A percentile compares a stretch with the other conserved stretches of the same genome.
Evolutionary conservation across 257 asterid species (phyloP).

Genomic region (Ballota nigra): DNA sequence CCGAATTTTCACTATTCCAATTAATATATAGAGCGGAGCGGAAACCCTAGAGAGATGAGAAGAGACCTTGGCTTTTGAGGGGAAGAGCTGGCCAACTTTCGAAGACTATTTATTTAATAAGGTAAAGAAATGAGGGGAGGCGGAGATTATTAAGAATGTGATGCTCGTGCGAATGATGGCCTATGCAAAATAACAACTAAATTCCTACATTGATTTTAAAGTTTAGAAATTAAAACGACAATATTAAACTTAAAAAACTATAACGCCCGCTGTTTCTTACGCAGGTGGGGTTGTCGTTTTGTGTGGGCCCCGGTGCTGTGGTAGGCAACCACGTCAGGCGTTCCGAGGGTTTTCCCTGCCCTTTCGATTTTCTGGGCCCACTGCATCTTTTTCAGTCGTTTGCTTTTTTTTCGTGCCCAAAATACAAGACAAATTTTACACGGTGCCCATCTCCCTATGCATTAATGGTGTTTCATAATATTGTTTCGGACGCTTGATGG

Average conservation of each 20-base stretch:
- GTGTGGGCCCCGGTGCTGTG: conserved; percentile 15
- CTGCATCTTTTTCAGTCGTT: conserved; percentile 7
- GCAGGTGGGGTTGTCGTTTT: conserved; percentile 27
- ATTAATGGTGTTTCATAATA: no score
- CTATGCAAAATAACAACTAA: conserved; percentile 16
- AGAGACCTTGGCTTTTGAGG: conserved; percentile 35
- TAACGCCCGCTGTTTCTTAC: conserved; percentile 20
- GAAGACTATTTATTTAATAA: conserved; percentile 18
- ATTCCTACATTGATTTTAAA: conserved; percentile 16
- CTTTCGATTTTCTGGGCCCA: conserved; percentile 22
- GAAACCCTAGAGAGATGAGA: conserved; percentile 31
- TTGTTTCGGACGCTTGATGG: no score
- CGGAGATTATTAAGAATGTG: conserved; percentile 45
- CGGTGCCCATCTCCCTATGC: not conserved
- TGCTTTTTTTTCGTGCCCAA: conserved; percentile 18
- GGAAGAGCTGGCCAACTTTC: conserved; percentile 28
- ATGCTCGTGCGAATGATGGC: conserved; percentile 17
- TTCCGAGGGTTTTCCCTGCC: not conserved
- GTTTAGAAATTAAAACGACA: conserved; percentile 9
- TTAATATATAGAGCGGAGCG: not conserved
- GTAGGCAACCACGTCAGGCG: conserved; percentile 36
- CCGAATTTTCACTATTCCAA: not conserved
- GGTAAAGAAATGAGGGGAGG: conserved; percentile 1
- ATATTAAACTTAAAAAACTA: not conserved
- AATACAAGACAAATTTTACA: conserved; percentile 2